A percentile compares a stretch with the other conserved stretches of the same genome.
Conservation (phyloP, 768 basidiomycete genomes). For the Boletus vinaceobasis region DNA sequence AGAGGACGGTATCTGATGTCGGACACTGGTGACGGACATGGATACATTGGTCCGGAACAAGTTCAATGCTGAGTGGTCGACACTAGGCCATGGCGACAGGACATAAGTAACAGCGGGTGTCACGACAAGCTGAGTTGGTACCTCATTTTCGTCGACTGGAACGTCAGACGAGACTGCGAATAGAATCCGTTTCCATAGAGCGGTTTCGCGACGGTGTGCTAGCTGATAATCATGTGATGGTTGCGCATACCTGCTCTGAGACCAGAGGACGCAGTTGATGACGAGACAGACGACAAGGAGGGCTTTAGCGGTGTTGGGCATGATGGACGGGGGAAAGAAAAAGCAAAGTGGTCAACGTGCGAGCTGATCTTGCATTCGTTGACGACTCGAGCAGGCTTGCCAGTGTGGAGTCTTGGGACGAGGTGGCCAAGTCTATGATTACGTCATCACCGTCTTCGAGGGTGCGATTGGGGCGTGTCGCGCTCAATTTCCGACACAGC, state of each 20-base stretch:
- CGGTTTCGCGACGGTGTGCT: not conserved
- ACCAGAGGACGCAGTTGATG: constrained; percentile 64
- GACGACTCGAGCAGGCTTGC: not conserved
- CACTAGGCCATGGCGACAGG: constrained; percentile 44
- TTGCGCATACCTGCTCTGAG: constrained; percentile 51
- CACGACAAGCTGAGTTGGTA: not conserved
- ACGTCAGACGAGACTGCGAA: not conserved
- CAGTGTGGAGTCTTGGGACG: not conserved
- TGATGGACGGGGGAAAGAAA: constrained; percentile 18
- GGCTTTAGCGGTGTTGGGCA: constrained; percentile 50
- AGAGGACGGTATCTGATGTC: constrained; percentile 58
- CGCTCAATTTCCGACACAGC: constrained; percentile 1
- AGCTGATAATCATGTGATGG: constrained; percentile 3
- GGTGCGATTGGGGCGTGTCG: not conserved
- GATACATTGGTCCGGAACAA: constrained; percentile 52
- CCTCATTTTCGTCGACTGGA: constrained; percentile 6
- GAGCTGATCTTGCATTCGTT: not conserved
- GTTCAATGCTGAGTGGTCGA: constrained; percentile 54
- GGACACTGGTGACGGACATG: constrained; percentile 62
- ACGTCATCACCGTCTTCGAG: constrained; percentile 7
- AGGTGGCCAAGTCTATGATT: not conserved
- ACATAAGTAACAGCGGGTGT: not conserved
- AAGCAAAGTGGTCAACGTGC: not conserved
- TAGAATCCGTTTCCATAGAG: constrained; percentile 11
- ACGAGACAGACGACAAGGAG: constrained; percentile 51